Evolutionary conservation across 495 filamentous ascomycete species (phyloP).

Genomic region (Neurospora sp.): DNA sequence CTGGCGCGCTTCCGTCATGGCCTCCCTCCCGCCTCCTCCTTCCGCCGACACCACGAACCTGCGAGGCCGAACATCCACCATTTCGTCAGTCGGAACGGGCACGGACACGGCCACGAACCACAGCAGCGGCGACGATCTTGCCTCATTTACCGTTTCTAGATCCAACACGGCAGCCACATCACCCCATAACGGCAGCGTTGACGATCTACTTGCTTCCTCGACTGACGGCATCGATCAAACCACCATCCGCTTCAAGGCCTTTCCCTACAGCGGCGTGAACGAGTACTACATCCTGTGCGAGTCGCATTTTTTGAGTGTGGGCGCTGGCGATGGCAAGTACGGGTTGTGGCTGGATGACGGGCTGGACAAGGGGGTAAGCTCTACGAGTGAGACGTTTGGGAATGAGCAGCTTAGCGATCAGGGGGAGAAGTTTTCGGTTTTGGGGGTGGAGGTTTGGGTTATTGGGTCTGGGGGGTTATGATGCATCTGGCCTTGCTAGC

Average conservation of each 20-base stretch:
- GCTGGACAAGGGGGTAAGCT: constrained; percentile 78
- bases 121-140: background rate
- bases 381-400: constrained; percentile 77
- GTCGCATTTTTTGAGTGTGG: constrained; percentile 69
- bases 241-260: constrained; percentile 86
- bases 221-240: constrained; percentile 11
- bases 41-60: constrained; percentile 61
- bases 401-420: constrained; percentile 95
- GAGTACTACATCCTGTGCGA: constrained; percentile 96
- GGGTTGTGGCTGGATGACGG: constrained; percentile 87
- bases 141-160: constrained; percentile 1
- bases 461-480: constrained; percentile 32
- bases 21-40: constrained; percentile 61
- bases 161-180: constrained; percentile 1
- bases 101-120: background rate
- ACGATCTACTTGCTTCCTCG: background rate
- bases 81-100: constrained; percentile 11
- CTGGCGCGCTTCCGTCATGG: constrained; percentile 66
- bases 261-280: constrained; percentile 90
- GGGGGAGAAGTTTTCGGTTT: constrained; percentile 82
- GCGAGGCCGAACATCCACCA: constrained; percentile 59
- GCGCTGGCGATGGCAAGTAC: constrained; percentile 81
- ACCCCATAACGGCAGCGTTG: background rate
- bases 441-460: constrained; percentile 90
- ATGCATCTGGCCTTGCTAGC: background rate